These are phyloP conservation scores for Plasmodium berghei DNA, from an alignment of 169 alveolate species.

Conservation along the genomic window DNA sequence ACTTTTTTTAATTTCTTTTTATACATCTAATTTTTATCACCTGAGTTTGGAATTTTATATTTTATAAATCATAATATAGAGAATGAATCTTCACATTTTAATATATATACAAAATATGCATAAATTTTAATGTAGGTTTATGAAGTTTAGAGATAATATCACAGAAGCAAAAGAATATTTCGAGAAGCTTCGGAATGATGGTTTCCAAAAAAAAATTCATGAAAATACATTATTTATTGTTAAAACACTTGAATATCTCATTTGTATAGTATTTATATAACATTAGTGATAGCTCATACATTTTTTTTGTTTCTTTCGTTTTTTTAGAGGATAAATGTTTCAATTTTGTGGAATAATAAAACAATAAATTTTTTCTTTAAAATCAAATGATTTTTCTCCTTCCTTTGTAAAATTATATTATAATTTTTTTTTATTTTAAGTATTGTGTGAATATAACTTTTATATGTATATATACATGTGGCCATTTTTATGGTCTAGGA, in stretches of 20 bases:
- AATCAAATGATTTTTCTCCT: not conserved
- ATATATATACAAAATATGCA: slow-evolving; percentile 3
- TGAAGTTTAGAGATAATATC: slow-evolving; percentile 44
- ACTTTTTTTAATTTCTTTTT: not conserved
- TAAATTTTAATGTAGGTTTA: slow-evolving; percentile 16
- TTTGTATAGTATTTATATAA: not conserved
- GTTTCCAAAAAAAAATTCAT: slow-evolving; percentile 17
- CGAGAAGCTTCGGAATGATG: slow-evolving; percentile 44
- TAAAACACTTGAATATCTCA: not conserved
- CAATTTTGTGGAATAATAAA: slow-evolving; percentile 23
- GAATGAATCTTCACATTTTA: not conserved
- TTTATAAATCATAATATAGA: slow-evolving; percentile 3
- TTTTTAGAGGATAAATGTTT: slow-evolving; percentile 19
- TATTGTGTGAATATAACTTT: not conserved
- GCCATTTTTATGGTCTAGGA: no score
- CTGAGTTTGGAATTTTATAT: not conserved
- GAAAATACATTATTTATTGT: not conserved
- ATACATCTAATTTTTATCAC: not conserved
- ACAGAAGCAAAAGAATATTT: slow-evolving; percentile 61
- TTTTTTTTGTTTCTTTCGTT: not conserved
- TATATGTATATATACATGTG: not conserved
- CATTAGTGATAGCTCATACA: no score
- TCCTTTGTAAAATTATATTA: no score
- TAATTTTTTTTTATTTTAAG: not conserved
- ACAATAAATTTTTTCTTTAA: not conserved